These are phyloP conservation scores for Trametes pubescens DNA, from an alignment of 1,284 basidiomycete genomes.

Conservation along the genomic window DNA sequence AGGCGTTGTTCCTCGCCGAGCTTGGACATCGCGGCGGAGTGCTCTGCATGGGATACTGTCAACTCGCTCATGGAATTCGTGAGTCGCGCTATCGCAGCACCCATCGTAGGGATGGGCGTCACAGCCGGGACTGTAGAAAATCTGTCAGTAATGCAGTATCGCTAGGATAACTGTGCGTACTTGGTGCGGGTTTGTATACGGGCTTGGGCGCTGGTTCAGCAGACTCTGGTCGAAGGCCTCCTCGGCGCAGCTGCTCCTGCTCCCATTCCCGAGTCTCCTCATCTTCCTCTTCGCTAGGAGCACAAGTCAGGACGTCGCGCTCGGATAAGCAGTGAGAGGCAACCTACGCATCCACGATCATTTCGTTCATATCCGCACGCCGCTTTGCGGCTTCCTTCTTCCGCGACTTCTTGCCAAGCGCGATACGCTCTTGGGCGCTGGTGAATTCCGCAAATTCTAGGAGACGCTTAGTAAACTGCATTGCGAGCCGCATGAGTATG, in stretches of 20 bases:
- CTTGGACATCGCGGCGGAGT: constrained; percentile 67
- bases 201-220: constrained; percentile 51
- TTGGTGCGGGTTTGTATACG: constrained; percentile 78
- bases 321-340: constrained; percentile 1
- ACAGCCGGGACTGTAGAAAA: constrained; percentile 62
- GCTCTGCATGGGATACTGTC: constrained; percentile 73
- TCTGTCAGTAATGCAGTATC: constrained; percentile 14
- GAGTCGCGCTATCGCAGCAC: constrained; percentile 63
- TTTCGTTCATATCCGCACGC: constrained; percentile 81
- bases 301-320: constrained; percentile 26
- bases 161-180: constrained; percentile 53
- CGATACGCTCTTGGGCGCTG: constrained; percentile 86
- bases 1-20: constrained; percentile 75
- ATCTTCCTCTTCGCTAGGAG: constrained; percentile 77
- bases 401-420: constrained; percentile 86
- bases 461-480: too few relatives aligned
- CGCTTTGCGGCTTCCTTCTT: constrained; percentile 78
- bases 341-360: constrained; percentile 87
- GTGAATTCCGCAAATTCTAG: constrained; percentile 91
- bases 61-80: constrained; percentile 72
- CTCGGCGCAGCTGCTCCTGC: constrained; percentile 83
- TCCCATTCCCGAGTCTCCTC: constrained; percentile 95
- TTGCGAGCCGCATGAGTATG: background rate
- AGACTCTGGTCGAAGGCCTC: constrained; percentile 58
- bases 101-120: constrained; percentile 65